Base-by-base conservation (phyloP, 306 rosid genomes). In the Citrullus colocynthis region DNA sequence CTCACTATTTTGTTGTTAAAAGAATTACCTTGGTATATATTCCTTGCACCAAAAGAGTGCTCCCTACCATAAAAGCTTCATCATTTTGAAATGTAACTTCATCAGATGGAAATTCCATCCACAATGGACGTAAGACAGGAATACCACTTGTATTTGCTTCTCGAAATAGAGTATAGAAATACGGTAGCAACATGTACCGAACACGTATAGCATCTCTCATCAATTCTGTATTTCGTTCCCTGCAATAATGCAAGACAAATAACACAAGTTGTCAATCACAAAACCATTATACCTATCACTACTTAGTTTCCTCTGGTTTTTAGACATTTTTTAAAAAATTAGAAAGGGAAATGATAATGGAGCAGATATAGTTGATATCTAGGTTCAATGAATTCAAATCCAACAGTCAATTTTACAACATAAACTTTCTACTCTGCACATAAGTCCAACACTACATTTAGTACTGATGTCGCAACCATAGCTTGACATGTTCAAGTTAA, bases 101-200 rank as follows among this genome's bases (percentile, higher is more conserved):
- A 67, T 95, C 99, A 48, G 86, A 89, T 77, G 99, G 93, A 87
- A 95, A 95, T 79, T 95, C 99, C 99, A 95, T 91, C 99, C 99
- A 95, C 77, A 95, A 74, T 77, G 98, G 97, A 78, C 99, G 97
- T 20, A 84, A 79, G 65, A 95, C 92, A 61, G 99, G 99, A 86
- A 86, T 85, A 24, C 99, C 99, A 74, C 85, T 92, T 45, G 84
- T 78, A 84, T 91, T 92, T 80, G 99, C 93, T 88, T 91, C 98
- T 80, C 99, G 89, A 76, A 90, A 92, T 82, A 95, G 86, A 9
- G 99, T 92, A 86, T 95, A 95, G 86, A 84, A 95, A 82, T 90
- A 92, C 0, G 99, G 99, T 9, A 95, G 93, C 80, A 95, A 86
- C 54, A 88, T 85, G 83, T 95, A 95, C 52, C 99, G 98, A 74